Base-by-base conservation (phyloP, 495 filamentous ascomycete genomes). In the Tuber borchii region DNA sequence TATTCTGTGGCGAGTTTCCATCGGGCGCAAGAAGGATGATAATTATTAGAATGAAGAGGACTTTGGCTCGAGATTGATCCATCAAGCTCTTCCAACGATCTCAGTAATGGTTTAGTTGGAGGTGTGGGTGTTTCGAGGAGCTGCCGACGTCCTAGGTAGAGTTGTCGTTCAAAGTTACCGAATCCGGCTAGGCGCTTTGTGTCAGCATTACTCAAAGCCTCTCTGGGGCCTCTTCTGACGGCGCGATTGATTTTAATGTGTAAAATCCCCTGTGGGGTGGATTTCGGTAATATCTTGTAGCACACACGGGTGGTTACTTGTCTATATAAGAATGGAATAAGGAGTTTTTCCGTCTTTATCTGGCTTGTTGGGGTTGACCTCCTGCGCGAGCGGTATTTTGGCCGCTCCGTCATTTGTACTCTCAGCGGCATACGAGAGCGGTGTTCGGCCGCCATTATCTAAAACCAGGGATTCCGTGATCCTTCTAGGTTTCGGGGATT, bases 1-100 rank as follows among this genome's bases (percentile, higher is more conserved):
- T 81, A 26, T 73, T 80, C 16, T 77, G 69, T 40, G 80, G 77
- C 40, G 80, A 76, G 71, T 75, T 74, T 20, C 74, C 73, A 74
- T 82, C 77, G 17, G 81, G 81, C 46, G 75, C 75, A 72, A 82
- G 73, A 43, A 82, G 77, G 68, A 80, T 77, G 44, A 82, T 82
- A 70, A 82, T 77, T 73, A 82, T 75, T 46, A 82, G 37, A 65
- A 82, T 76, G 75, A 82, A 51, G 39, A 82, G 74, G 6, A 82
- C 71, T 45, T 75, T 75, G 26, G 77, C 56, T 46, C 81, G 80
- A 65, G 81, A 82, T 73, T 82, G 81, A 56, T 82, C 81, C 80
- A 82, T 82, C 75, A 74, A 80, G 78, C 51, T 65, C 43, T 72
- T 26, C 42, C 20, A 20, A 16, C 34, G 17, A 65, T 65, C 56